These are phyloP conservation scores for Calonectria hongkongensis DNA, from an alignment of 2,329 filamentous ascomycete genomes.

Conservation along the genomic window DNA sequence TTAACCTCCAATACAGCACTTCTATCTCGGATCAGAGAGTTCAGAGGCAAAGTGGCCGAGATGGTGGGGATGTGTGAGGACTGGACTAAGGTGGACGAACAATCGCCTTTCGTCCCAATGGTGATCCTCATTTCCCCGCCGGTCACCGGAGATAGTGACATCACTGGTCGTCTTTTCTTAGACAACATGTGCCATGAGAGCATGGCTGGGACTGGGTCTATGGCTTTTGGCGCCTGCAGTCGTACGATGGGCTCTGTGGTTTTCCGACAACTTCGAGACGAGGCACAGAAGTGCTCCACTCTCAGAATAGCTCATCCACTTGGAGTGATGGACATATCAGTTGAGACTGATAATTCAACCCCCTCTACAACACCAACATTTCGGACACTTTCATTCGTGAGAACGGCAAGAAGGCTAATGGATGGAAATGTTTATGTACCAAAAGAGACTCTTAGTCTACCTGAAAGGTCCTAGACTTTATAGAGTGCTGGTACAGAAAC, in stretches of 20 bases:
- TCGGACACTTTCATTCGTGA: neutral
- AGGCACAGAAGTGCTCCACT: neutral
- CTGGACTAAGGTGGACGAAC: neutral
- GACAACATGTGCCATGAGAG: conserved; percentile 5
- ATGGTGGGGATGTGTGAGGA: neutral
- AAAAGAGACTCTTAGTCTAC: neutral
- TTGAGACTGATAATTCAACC: neutral
- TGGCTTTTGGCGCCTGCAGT: neutral
- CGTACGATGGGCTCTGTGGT: neutral
- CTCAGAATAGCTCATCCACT: neutral
- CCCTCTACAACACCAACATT: neutral
- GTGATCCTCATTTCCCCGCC: neutral
- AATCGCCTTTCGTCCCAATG: neutral
- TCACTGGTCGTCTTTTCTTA: neutral
- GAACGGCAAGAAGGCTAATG: neutral
- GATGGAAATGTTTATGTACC: neutral
- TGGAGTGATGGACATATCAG: neutral
- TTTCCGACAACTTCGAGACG: neutral
- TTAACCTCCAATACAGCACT: neutral
- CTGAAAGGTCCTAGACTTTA: too few species aligned
- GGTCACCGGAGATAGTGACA: neutral
- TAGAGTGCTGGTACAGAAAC: too few species aligned
- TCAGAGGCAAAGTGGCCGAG: neutral
- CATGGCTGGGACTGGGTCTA: neutral
- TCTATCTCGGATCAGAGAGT: neutral